Percentiles rank a stretch among this genome's conserved stretches.
Conservation (phyloP, 768 basidiomycete genomes). For the Lentinula guzmanii region DNA sequence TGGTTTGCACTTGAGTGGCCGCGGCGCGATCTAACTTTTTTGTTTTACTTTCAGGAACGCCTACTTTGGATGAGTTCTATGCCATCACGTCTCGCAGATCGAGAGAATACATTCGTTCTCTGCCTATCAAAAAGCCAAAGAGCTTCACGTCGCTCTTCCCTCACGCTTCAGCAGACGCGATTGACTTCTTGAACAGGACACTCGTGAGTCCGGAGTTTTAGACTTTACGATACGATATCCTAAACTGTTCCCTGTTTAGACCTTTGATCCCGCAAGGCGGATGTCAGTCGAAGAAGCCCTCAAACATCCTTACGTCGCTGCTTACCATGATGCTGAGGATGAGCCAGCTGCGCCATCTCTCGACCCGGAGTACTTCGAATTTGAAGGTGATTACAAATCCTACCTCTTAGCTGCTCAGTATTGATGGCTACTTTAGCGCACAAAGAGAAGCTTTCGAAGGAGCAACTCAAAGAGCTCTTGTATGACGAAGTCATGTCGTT, state of each 20-base stretch:
- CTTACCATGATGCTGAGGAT: slow-evolving; percentile 87
- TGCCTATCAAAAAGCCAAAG: slow-evolving; percentile 76
- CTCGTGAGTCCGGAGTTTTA: slow-evolving; percentile 35
- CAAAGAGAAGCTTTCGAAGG: slow-evolving; percentile 72
- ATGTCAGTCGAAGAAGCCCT: slow-evolving; percentile 80
- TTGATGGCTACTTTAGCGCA: slow-evolving; percentile 18
- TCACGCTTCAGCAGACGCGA: slow-evolving; percentile 64
- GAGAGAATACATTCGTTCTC: slow-evolving; percentile 80
- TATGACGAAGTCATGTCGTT: slow-evolving; percentile 84
- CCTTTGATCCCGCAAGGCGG: slow-evolving; percentile 86
- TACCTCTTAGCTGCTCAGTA: not conserved
- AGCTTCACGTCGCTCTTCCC: slow-evolving; percentile 74
- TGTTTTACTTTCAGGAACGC: slow-evolving; percentile 34
- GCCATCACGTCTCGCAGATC: slow-evolving; percentile 82
- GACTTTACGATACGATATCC: not conserved
- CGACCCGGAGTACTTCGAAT: slow-evolving; percentile 84
- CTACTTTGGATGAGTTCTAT: slow-evolving; percentile 86
- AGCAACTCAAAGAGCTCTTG: slow-evolving; percentile 76
- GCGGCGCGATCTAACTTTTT: not conserved
- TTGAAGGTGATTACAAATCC: slow-evolving; percentile 43
- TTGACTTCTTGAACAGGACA: slow-evolving; percentile 69
- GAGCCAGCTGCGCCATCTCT: slow-evolving; percentile 81
- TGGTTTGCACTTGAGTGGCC: not conserved
- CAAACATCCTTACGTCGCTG: slow-evolving; percentile 73
- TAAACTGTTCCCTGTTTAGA: slow-evolving; percentile 27